Evolutionary conservation across 2,329 filamentous ascomycete genomes (phyloP), one percentile per base, ranked within the genome.

Genomic region (Ilyonectria robusta): DNA sequence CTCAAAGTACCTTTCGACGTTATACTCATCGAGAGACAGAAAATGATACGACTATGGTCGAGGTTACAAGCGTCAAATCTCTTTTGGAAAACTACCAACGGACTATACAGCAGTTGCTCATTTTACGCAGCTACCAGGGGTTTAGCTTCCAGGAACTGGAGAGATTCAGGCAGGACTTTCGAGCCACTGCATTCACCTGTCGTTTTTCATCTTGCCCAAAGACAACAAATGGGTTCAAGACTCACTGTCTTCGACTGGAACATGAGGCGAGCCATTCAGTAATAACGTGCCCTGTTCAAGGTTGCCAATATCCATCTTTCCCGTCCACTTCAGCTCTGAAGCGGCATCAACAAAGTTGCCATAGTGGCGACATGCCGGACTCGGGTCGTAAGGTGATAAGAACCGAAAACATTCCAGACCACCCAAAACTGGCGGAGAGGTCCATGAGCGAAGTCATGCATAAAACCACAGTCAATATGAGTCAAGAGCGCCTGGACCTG

Each of bases 181-280:
- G 63, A 9, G 44, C 19, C 3, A 57, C 66, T 9, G 68, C 68
- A 1, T 70, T 67, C 19, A 67, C 68, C 0, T 70, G 67, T 15
- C 48, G 72, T 11, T 42, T 76, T 0, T 26, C 33, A 9, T 66
- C 50, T 0, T 78, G 76, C 40, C 66, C 70, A 2, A 21, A 51
- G 5, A 68, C 71, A 2, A 56, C 60, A 0, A 1, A 65, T 0
- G 74, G 76, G 0, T 77, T 78, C 23, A 66, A 72, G 1, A 42
- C 33, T 1, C n/a, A 67, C 17, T 8, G 23, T 17, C 37, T 40
- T 40, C 37, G 37, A 6, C n/a, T 23, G 3, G 15, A 55, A 1
- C 59, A 62, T 37, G 59, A 62, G n/a, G 13, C 29, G 1, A 26
- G 35, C 10, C 37, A 62, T 23, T 40, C 7, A 29, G 11, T 11